Base-by-base conservation (phyloP, 257 asterid genomes). In the Phtheirospermum japonicum region DNA sequence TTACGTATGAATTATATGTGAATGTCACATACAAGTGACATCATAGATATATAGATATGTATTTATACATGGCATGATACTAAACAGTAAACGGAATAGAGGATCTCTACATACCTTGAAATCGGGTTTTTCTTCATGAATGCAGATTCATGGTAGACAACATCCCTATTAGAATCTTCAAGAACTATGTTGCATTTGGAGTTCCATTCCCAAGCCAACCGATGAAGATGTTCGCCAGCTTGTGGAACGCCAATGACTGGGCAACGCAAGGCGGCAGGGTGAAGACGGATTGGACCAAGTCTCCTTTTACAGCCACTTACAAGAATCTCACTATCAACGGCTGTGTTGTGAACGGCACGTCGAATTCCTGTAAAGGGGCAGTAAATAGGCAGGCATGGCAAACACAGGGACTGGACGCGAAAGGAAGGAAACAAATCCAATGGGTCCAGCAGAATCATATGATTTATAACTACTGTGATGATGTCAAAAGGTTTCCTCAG, bases 221-320 rank as follows among this genome's bases (percentile, higher is more conserved):
- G 6, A 83, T 86, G 95, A 82, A 43, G 34, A 54, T 83, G 53
- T 57, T 65, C 36, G 75, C 75, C 61, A 86, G 91, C 63, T 51
- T 86, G 4, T 86, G 95, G 91, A 56, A 79, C 2, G 92, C 87
- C 0, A 88, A 79, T 17, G 88, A 78, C n/a, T 83, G 89, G 89
- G 89, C 94, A 0, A 82, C 89, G 20, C 87, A 85, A 40, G 94
- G 94, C 14, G 94, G 94, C 2, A 26, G 77, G 30, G 79, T 85
- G 37, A 85, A 80, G 77, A 78, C 86, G 0, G 82, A 85, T 2
- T 83, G 95, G 95, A 32, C 78, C 2, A 54, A 70, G 70, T 82
- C 90, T 14, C 95, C 95, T 3, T 83, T 86, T 65, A 61, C 71
- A 1, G 87, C 79, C 4, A 54, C 23, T 10, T 83, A 80, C 76